These are phyloP conservation scores for Saccharomycopsis crataegensis DNA, from an alignment of 1,139 yeast species.

Conservation along the genomic window DNA sequence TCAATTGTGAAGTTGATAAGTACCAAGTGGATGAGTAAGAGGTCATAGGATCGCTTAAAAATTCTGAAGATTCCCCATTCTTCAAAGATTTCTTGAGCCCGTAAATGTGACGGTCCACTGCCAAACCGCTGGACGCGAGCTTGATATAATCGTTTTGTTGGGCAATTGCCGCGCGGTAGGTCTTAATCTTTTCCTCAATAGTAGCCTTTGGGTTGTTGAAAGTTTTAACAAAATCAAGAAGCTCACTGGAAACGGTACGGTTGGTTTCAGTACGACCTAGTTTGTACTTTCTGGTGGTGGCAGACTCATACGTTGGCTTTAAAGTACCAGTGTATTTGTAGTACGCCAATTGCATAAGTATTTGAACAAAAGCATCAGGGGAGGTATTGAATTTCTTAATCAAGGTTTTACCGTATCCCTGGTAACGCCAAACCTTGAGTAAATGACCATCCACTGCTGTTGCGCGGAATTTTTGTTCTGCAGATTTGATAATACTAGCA, in stretches of 20 bases:
- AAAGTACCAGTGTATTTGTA: conserved; percentile 74
- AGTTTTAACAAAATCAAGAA: conserved; percentile 64
- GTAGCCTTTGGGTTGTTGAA: conserved; percentile 60
- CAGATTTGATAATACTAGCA: conserved; percentile 44
- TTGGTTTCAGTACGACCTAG: conserved; percentile 97
- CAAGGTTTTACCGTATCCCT: conserved; percentile 63
- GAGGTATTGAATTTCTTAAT: conserved; percentile 64
- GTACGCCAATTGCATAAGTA: conserved; percentile 68
- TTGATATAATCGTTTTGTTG: conserved; percentile 71
- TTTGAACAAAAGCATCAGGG: conserved; percentile 74
- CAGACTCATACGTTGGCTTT: conserved; percentile 93
- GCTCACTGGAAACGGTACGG: conserved; percentile 75
- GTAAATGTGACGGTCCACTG: conserved; percentile 90
- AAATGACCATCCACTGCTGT: conserved; percentile 48
- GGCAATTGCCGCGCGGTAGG: conserved; percentile 66
- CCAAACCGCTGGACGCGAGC: conserved; percentile 78
- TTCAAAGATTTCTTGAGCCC: conserved; percentile 74
- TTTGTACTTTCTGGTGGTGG: conserved; percentile 84
- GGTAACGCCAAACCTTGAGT: conserved; percentile 60
- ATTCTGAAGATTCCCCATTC: conserved; percentile 59
- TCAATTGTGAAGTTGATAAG: conserved; percentile 82
- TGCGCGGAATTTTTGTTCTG: conserved; percentile 47
- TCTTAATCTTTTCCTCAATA: conserved; percentile 50
- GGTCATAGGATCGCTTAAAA: conserved; percentile 72
- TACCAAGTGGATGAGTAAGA: conserved; percentile 78